A percentile compares a stretch with the other conserved stretches of the same genome.
Evolutionary conservation across 1,139 yeast genomes (phyloP).

Genomic region (Scheffersomyces insectosa): DNA sequence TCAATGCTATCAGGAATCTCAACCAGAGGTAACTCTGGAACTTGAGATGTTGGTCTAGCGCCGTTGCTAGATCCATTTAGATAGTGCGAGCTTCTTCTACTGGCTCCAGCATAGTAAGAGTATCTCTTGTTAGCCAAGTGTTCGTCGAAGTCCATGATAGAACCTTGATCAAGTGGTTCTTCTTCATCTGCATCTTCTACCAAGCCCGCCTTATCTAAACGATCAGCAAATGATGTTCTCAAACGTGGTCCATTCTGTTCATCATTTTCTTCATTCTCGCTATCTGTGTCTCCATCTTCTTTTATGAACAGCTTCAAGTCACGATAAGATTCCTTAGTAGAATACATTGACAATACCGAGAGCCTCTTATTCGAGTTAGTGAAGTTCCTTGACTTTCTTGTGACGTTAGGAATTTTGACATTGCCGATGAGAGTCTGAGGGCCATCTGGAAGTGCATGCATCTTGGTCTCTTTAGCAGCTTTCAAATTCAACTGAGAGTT

Average conservation of each 20-base stretch:
- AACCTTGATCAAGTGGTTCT: conserved; percentile 37
- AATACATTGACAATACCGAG: conserved; percentile 67
- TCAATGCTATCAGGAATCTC: conserved; percentile 8
- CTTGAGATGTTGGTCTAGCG: conserved; percentile 33
- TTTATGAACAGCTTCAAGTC: conserved; percentile 48
- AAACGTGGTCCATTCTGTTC: conserved; percentile 25
- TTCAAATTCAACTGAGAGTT: conserved; percentile 44
- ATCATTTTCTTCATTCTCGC: conserved; percentile 18
- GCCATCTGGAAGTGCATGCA: conserved; percentile 6
- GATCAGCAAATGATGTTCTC: conserved; percentile 47
- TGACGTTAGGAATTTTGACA: conserved; percentile 67
- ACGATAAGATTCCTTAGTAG: conserved; percentile 64
- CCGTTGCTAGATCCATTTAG: conserved; percentile 16
- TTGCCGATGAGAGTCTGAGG: conserved; percentile 52
- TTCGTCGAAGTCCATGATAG: conserved; percentile 46
- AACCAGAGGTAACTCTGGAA: conserved; percentile 32
- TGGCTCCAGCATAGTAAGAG: conserved; percentile 33
- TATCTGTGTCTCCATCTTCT: conserved; percentile 25
- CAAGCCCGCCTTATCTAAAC: conserved; percentile 41
- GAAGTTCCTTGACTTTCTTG: conserved; percentile 65
- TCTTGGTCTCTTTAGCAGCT: conserved; percentile 20
- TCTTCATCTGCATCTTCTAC: conserved; percentile 30
- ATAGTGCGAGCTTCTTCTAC: conserved; percentile 21
- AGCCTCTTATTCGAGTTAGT: conserved; percentile 65
- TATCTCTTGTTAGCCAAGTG: conserved; percentile 42